Percentiles rank a stretch among this genome's conserved stretches.
Conservation (phyloP, 176 grass and related monocot genomes). For the Eremochloa ophiuroides region DNA sequence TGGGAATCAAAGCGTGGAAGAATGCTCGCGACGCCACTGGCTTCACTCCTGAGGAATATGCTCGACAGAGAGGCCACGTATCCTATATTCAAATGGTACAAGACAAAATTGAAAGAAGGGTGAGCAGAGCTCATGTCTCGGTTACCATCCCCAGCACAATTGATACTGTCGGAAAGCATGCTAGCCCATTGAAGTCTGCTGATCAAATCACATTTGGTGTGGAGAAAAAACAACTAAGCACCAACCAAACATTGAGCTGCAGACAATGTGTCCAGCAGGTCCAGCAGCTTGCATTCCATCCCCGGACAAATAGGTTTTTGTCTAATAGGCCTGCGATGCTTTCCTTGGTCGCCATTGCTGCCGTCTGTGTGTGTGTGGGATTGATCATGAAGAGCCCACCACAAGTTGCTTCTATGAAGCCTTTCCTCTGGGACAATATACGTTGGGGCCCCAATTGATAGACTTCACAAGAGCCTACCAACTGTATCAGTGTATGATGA, state of each 20-base stretch:
- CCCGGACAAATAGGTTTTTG: slow-evolving; percentile 39
- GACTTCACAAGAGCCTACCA: background rate
- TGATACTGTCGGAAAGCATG: slow-evolving; percentile 10
- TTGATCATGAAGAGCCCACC: slow-evolving; percentile 72
- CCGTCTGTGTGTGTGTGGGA: slow-evolving; percentile 84
- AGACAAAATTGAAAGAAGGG: slow-evolving; percentile 58
- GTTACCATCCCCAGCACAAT: slow-evolving; percentile 25
- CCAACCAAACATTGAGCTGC: slow-evolving; percentile 32
- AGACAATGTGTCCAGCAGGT: slow-evolving; percentile 38
- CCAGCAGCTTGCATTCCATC: slow-evolving; percentile 21
- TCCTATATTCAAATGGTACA: slow-evolving; percentile 73
- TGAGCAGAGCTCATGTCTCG: slow-evolving; percentile 31
- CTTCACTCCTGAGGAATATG: slow-evolving; percentile 77
- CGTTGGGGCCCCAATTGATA: slow-evolving; percentile 51
- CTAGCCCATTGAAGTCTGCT: background rate
- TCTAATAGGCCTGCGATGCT: slow-evolving; percentile 55
- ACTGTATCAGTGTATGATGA: background rate
- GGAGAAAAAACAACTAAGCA: slow-evolving; percentile 14
- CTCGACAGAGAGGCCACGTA: slow-evolving; percentile 40
- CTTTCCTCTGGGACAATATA: slow-evolving; percentile 70
- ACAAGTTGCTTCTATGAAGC: slow-evolving; percentile 23
- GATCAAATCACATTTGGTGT: slow-evolving; percentile 28
- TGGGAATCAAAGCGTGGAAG: slow-evolving; percentile 73
- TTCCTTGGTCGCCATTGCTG: slow-evolving; percentile 60
- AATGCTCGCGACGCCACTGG: slow-evolving; percentile 46